A percentile compares a stretch with the other conserved stretches of the same genome.
Conservation (phyloP, 2,329 filamentous ascomycete species). For the Aspergillus latus region DNA sequence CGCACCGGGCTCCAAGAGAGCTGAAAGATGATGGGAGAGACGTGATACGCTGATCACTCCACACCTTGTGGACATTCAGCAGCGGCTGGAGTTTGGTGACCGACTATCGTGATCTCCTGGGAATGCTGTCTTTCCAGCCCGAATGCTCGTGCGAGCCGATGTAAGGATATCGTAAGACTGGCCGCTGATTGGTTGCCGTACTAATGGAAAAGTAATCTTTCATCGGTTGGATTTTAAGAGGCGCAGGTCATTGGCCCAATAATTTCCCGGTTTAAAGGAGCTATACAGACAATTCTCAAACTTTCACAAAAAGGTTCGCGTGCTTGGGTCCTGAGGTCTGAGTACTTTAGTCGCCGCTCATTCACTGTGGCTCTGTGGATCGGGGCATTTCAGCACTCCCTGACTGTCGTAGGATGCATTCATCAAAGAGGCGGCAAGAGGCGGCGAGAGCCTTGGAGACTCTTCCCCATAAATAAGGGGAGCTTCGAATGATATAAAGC, state of each 20-base stretch:
- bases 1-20: background rate
- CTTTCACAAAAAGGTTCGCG: constrained; percentile 4
- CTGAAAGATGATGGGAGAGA: background rate
- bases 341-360: constrained; percentile 6
- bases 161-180: constrained; percentile 6
- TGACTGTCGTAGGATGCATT: constrained; percentile 2
- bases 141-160: background rate
- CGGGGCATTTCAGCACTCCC: constrained; percentile 2
- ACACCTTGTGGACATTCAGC: background rate
- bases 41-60: background rate
- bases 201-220: constrained; percentile 3
- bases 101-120: constrained; percentile 7
- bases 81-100: background rate
- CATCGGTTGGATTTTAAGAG: constrained; percentile 10
- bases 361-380: constrained; percentile 1
- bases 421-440: constrained; percentile 6
- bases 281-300: constrained; percentile 9
- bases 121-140: background rate
- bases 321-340: background rate
- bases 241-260: constrained; percentile 6
- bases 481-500: constrained; percentile 6
- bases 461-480: constrained; percentile 1
- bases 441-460: constrained; percentile 2
- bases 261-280: constrained; percentile 1
- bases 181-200: constrained; percentile 10